These are phyloP conservation scores for Tieghemostelium lacteum DNA, from an alignment of 78 protist species.

Conservation along the genomic window DNA sequence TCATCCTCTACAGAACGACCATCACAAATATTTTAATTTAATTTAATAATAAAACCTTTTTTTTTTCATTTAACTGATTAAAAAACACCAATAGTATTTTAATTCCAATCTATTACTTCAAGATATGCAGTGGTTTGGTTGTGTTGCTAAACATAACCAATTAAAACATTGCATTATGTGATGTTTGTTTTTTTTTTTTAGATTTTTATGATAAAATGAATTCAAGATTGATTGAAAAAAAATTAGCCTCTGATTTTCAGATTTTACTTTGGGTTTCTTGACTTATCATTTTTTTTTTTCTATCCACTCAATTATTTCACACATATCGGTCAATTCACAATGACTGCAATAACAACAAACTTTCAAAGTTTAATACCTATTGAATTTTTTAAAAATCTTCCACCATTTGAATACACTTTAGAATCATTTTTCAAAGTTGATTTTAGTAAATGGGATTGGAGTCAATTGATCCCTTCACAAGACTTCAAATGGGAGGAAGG, in stretches of 20 bases:
- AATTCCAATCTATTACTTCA: too few species aligned
- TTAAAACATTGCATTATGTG: too few species aligned
- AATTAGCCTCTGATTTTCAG: too few species aligned
- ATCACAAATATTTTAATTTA: too few species aligned
- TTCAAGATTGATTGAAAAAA: too few species aligned
- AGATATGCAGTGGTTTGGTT: too few species aligned
- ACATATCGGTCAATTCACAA: background rate
- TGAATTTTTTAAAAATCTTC: slow-evolving; percentile 20
- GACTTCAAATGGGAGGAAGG: slow-evolving; percentile 49
- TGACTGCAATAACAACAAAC: background rate
- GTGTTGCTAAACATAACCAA: too few species aligned
- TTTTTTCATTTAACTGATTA: background rate
- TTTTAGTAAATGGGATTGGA: slow-evolving; percentile 71
- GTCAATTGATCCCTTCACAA: slow-evolving; percentile 32
- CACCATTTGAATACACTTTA: slow-evolving; percentile 19
- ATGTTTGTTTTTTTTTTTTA: too few species aligned
- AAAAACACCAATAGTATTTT: too few species aligned
- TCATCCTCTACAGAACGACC: background rate
- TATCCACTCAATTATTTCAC: background rate
- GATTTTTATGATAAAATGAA: too few species aligned
- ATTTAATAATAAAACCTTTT: too few species aligned
- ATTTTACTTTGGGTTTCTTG: too few species aligned
- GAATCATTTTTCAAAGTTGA: slow-evolving; percentile 30
- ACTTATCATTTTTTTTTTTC: background rate
- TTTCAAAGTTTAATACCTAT: slow-evolving; percentile 24